Percentiles rank a stretch among this genome's conserved stretches.
phyloP scores from a whole-genome alignment of 768 basidiomycete species.

The Russula ochroleuca region DNA sequence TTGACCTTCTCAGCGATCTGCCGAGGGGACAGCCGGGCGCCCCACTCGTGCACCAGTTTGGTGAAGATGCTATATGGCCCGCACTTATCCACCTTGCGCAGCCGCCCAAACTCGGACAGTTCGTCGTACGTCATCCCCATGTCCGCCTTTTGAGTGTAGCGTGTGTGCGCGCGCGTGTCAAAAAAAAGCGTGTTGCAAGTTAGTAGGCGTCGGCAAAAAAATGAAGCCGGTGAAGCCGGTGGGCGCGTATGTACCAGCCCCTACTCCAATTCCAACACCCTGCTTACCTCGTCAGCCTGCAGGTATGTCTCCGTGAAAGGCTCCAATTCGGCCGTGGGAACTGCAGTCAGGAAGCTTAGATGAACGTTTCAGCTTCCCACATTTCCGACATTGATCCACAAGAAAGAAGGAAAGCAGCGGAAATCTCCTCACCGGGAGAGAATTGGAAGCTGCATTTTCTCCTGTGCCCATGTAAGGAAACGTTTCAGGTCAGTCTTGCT shows the following conservation, averaged over 20 bases:
- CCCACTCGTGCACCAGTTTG: conserved; percentile 94
- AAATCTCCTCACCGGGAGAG: conserved; percentile 54
- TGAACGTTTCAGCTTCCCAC: neutral
- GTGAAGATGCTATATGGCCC: conserved; percentile 98
- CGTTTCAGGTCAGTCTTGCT: conserved; percentile 96
- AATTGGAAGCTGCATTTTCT: conserved; percentile 79
- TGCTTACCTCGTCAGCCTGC: conserved; percentile 84
- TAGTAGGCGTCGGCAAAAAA: neutral
- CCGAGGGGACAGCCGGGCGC: conserved; percentile 68
- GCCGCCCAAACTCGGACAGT: conserved; percentile 84
- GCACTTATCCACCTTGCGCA: conserved; percentile 95
- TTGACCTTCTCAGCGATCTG: conserved; percentile 98
- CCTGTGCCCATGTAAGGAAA: conserved; percentile 83
- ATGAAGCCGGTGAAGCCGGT: neutral
- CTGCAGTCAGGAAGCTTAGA: conserved; percentile 73
- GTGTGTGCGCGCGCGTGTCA: neutral
- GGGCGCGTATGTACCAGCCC: neutral
- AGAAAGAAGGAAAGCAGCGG: neutral
- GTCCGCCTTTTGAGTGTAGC: conserved; percentile 55
- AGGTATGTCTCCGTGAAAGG: conserved; percentile 93
- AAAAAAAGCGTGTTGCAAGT: neutral
- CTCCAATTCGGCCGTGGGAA: conserved; percentile 94
- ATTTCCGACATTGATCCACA: neutral
- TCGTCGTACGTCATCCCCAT: conserved; percentile 99
- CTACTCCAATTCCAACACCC: neutral